Percentiles rank a stretch among this genome's conserved stretches.
Conservation (phyloP, 306 rosid genomes). For the Malus sylvestris region DNA sequence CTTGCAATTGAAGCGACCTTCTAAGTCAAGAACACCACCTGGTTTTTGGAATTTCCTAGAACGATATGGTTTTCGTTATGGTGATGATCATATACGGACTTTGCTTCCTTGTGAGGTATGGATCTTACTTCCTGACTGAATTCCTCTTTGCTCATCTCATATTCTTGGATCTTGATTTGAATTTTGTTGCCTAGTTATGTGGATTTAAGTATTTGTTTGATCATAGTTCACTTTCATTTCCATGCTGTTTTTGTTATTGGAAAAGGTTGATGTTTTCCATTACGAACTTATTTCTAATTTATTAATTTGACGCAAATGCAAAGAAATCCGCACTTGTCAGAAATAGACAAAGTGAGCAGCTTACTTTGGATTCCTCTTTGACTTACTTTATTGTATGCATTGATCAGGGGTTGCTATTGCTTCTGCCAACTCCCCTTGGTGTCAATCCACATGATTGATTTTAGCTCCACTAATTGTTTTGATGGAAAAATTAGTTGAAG, state of each 20-base stretch:
- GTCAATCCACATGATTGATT: background rate
- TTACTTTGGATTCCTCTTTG: background rate
- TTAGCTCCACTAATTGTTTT: background rate
- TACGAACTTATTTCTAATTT: background rate
- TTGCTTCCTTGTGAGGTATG: constrained; percentile 91
- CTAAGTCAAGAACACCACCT: constrained; percentile 27
- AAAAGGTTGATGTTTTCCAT: background rate
- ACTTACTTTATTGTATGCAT: background rate
- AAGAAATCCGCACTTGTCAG: background rate
- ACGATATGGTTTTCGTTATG: constrained; percentile 71
- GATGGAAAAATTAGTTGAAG: background rate
- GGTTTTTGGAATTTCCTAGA: constrained; percentile 73
- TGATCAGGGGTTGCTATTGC: background rate
- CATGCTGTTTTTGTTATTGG: background rate
- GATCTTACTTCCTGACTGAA: constrained; percentile 20
- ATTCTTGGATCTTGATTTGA: background rate
- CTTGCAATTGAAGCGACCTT: constrained; percentile 50
- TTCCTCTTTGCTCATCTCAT: constrained; percentile 7
- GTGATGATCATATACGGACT: constrained; percentile 50
- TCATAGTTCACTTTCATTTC: background rate
- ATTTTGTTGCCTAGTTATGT: background rate
- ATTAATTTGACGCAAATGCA: background rate
- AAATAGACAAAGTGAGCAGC: background rate
- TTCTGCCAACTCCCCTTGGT: background rate
- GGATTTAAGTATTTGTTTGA: background rate